Base-by-base conservation (phyloP, 164 flowering plant species). In the Akebia trifoliata region DNA sequence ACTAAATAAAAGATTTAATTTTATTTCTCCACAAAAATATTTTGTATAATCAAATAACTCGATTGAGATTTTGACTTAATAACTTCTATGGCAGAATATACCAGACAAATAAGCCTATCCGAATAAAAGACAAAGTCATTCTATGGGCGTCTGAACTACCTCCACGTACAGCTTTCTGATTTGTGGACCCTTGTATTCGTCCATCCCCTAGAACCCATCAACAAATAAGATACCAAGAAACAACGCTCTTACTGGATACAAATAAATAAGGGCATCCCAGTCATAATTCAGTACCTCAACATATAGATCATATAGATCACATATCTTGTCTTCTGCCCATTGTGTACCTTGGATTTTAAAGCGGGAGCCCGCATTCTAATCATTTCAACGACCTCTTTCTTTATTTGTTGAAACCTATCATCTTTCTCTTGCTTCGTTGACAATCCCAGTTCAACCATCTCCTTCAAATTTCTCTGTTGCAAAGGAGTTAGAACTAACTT, bases 251-350 rank as follows among this genome's bases (percentile, higher is more conserved):
- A 35, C 6, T 45, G 29, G 25, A 29, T 28, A 35, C 22, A 46
- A 22, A 6, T 55, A 17, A 21, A 37, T 37, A 43, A 0, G 54
- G 17, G 43, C 4, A 62, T 37, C 1, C 28, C 30, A 32, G 14
- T 30, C 29, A 6, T 17, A 24, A 29, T 52, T 53, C 11, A 58
- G 40, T 75, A 90, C 99, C 77, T 90, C 97, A 69, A 83, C 83
- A 79, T 72, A 94, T 60, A 82, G 81, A 66, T 94, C 97, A 74
- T 87, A 94, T 42, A 94, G 88, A 72, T 90, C 93, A 69, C 93
- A 94, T 45, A 94, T 79, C 68, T 85, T 90, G 62, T 94, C 96
- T 80, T 94, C 9, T 29, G 17, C 17, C 17, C 25, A 47, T 50
- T 45, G 20, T 58, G 26, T 58, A 93, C 97, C 90, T 84, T 82